Percentiles rank a stretch among this genome's conserved stretches.
These are phyloP conservation scores for Ormosia emarginata DNA, from an alignment of 306 rosid genomes.

Conservation along the genomic window DNA sequence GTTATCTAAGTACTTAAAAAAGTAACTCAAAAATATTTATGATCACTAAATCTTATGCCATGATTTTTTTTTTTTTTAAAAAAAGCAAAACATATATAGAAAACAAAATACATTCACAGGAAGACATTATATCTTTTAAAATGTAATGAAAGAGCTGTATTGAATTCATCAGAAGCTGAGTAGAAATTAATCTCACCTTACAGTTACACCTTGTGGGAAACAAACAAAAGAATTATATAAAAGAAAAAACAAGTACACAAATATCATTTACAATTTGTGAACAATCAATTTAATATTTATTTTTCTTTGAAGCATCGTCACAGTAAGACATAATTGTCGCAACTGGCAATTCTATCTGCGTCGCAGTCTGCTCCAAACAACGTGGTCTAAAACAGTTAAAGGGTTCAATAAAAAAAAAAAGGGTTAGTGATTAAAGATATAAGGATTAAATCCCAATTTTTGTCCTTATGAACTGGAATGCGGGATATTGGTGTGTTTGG, in stretches of 20 bases:
- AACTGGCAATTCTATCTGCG: background rate
- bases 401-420: background rate
- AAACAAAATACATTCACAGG: background rate
- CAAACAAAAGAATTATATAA: background rate
- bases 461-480: constrained; percentile 31
- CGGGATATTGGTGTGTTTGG: constrained; percentile 53
- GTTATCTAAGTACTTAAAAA: background rate
- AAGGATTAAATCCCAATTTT: constrained; percentile 7
- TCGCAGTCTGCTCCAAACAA: constrained; percentile 9
- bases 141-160: background rate
- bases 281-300: constrained; percentile 3
- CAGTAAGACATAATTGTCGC: background rate
- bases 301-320: constrained; percentile 6
- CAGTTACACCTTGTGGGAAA: background rate
- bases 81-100: background rate
- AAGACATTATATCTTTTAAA: background rate
- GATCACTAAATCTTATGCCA: background rate
- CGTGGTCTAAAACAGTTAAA: constrained; percentile 12
- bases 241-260: background rate
- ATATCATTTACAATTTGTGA: constrained; percentile 18
- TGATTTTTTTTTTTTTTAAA: too few species aligned
- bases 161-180: background rate
- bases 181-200: background rate
- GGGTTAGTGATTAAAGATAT: constrained; percentile 26
- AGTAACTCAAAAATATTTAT: background rate